Conservation (phyloP, 805 yeast genomes). For the Isabelozyma pseudorhagii region DNA sequence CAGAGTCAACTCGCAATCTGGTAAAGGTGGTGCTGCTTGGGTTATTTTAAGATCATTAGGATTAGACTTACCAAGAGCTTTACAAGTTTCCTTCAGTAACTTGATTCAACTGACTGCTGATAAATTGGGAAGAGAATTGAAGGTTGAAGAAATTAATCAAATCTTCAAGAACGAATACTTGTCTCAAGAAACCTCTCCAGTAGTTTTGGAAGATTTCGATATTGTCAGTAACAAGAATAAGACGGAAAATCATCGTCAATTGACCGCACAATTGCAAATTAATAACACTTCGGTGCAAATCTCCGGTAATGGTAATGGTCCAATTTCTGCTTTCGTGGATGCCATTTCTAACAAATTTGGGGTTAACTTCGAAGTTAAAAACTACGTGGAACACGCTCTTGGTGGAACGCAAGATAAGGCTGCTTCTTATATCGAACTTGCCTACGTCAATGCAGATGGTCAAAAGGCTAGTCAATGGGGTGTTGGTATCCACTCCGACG, state of each 20-base stretch:
- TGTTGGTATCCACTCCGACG: slow-evolving; percentile 42
- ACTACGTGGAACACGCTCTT: slow-evolving; percentile 70
- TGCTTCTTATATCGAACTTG: slow-evolving; percentile 67
- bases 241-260: slow-evolving; percentile 39
- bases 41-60: slow-evolving; percentile 67
- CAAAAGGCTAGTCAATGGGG: slow-evolving; percentile 38
- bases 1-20: slow-evolving; percentile 83
- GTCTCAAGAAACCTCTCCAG: slow-evolving; percentile 21
- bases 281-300: slow-evolving; percentile 25
- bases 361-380: slow-evolving; percentile 56
- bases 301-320: slow-evolving; percentile 72
- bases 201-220: slow-evolving; percentile 44
- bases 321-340: slow-evolving; percentile 69
- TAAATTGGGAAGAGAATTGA: slow-evolving; percentile 63
- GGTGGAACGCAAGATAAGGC: slow-evolving; percentile 75
- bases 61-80: slow-evolving; percentile 66
- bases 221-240: slow-evolving; percentile 31
- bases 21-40: slow-evolving; percentile 89
- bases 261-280: slow-evolving; percentile 36
- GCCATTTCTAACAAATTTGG: slow-evolving; percentile 55
- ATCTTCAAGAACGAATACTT: slow-evolving; percentile 58
- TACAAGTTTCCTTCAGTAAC: slow-evolving; percentile 67
- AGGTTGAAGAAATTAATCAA: slow-evolving; percentile 58
- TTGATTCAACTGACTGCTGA: slow-evolving; percentile 67
- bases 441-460: slow-evolving; percentile 33